Evolutionary conservation across 2,329 filamentous ascomycete species (phyloP).

Genomic region (Talaromyces piceae): DNA sequence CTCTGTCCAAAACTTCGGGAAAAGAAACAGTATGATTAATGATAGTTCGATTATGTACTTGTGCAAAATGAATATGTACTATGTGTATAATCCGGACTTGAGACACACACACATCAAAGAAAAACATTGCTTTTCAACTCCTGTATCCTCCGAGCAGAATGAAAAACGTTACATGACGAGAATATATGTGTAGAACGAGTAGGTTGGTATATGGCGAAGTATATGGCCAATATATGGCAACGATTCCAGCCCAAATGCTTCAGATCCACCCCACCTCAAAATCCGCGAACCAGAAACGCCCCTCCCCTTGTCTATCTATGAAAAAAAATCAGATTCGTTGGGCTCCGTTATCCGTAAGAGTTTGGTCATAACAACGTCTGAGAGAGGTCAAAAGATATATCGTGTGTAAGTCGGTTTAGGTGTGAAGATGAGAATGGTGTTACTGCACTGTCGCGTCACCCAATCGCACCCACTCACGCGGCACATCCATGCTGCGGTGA

Average conservation of each 20-base stretch:
- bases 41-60: no score
- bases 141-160: no score
- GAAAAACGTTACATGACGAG: not conserved
- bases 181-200: no score
- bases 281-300: not conserved
- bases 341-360: no score
- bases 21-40: no score
- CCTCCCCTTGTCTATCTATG: not conserved
- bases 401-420: not conserved
- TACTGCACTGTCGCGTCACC: conserved; percentile 22
- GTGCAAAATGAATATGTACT: no score
- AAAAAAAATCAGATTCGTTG: not conserved
- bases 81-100: no score
- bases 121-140: no score
- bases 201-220: not conserved
- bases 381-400: not conserved
- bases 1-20: no score
- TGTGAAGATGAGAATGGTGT: not conserved
- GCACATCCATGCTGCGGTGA: conserved; percentile 58
- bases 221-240: not conserved
- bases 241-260: not conserved
- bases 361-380: not conserved
- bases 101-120: not conserved
- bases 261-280: not conserved
- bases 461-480: conserved; percentile 46